Evolutionary conservation across 192 early-diverging fungal species (phyloP).

Genomic region (Linnemannia hyalina): DNA sequence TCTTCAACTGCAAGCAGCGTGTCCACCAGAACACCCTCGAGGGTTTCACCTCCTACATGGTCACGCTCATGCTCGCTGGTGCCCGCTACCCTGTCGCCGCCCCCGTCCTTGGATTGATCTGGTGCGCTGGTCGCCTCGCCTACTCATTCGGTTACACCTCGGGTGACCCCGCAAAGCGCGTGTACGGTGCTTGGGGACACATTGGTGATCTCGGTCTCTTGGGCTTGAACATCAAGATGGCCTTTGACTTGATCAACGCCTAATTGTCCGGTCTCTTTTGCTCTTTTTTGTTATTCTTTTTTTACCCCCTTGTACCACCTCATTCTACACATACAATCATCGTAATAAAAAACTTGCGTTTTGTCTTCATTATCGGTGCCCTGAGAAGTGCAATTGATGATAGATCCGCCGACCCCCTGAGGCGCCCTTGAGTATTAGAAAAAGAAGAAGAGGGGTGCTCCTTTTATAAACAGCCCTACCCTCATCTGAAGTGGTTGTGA

Average conservation of each 20-base stretch:
- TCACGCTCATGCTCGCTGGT: slow-evolving; percentile 62
- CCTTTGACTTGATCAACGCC: slow-evolving; percentile 56
- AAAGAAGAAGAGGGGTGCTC: too few species aligned
- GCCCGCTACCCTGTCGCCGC: slow-evolving; percentile 67
- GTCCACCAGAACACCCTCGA: slow-evolving; percentile 81
- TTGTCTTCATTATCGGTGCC: too few species aligned
- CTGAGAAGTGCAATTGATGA: too few species aligned
- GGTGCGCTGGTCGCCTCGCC: slow-evolving; percentile 57
- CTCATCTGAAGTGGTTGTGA: background rate
- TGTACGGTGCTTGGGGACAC: slow-evolving; percentile 60
- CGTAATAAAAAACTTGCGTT: slow-evolving; percentile 8
- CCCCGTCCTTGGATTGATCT: slow-evolving; percentile 67
- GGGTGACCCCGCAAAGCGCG: slow-evolving; percentile 74
- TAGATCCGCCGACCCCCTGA: too few species aligned
- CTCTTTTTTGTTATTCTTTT: background rate
- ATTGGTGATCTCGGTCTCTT: slow-evolving; percentile 67
- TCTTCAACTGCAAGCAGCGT: slow-evolving; percentile 82
- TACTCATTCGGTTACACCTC: slow-evolving; percentile 69
- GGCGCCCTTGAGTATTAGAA: too few species aligned
- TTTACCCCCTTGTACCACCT: slow-evolving; percentile 3
- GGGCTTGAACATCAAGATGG: slow-evolving; percentile 56
- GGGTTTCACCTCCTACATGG: slow-evolving; percentile 64
- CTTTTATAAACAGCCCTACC: too few species aligned
- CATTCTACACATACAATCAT: background rate
- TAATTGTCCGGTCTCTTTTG: background rate